phyloP scores from a whole-genome alignment of 2,329 filamentous ascomycete genomes.

The Beauveria sp. region DNA sequence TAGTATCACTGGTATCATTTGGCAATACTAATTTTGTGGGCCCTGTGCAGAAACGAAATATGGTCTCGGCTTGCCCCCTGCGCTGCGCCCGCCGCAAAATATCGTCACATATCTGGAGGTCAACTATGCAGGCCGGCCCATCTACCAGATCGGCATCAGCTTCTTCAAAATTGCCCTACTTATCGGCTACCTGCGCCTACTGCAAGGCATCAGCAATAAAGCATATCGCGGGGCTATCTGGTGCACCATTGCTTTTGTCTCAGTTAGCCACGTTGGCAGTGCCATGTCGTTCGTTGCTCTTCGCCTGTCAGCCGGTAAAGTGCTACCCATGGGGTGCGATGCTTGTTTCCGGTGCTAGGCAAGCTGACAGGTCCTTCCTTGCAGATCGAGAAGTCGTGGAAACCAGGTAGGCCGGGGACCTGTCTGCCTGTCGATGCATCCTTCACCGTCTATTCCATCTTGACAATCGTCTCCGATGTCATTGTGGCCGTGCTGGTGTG shows the following conservation, averaged over 20 bases:
- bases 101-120: background rate
- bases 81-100: background rate
- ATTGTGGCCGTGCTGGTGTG: too few relatives aligned
- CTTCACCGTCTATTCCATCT: too few relatives aligned
- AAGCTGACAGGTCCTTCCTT: too few relatives aligned
- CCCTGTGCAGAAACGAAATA: background rate
- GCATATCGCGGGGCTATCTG: background rate
- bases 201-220: background rate
- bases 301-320: conserved; percentile 4
- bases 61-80: background rate
- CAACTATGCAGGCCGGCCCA: background rate
- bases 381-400: too few relatives aligned
- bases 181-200: background rate
- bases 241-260: background rate
- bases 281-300: too few relatives aligned
- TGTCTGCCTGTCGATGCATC: too few relatives aligned
- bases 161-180: background rate
- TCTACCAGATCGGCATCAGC: background rate
- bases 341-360: too few relatives aligned
- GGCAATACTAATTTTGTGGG: background rate
- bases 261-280: background rate
- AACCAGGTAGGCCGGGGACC: background rate
- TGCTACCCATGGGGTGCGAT: too few relatives aligned
- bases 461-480: too few relatives aligned
- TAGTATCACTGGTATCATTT: background rate